These are phyloP conservation scores for Euphorbia tirucalli DNA, from an alignment of 345 rosid species.

Conservation along the genomic window DNA sequence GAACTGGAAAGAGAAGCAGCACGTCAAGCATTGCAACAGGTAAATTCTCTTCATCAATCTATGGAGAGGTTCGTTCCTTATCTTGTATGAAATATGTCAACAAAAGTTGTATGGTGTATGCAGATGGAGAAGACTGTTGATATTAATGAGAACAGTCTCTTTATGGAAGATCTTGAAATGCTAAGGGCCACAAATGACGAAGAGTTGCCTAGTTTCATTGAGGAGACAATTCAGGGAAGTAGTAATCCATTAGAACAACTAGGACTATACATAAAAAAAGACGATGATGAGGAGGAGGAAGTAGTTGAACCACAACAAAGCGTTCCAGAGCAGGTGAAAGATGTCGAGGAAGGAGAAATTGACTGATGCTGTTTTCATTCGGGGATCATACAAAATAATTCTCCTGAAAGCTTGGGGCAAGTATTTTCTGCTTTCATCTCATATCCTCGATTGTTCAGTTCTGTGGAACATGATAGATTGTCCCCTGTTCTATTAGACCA, in stretches of 20 bases:
- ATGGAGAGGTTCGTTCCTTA: background rate
- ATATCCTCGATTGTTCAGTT: background rate
- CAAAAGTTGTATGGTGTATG: conserved; percentile 10
- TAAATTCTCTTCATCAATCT: conserved; percentile 18
- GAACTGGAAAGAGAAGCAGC: conserved; percentile 89
- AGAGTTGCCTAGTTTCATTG: conserved; percentile 44
- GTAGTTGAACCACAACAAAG: conserved; percentile 45
- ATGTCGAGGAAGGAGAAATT: conserved; percentile 88
- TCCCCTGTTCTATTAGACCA: background rate
- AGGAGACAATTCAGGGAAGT: conserved; percentile 58
- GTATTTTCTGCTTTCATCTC: background rate
- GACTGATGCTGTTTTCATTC: conserved; percentile 32
- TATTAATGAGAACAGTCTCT: conserved; percentile 70
- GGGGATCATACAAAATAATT: conserved; percentile 5
- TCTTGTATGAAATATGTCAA: background rate
- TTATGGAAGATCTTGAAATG: conserved; percentile 86
- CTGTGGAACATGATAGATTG: background rate
- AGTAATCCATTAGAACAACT: conserved; percentile 75
- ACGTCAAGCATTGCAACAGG: conserved; percentile 78
- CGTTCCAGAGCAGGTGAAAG: conserved; percentile 31
- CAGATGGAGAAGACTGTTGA: conserved; percentile 98
- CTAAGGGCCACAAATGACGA: conserved; percentile 52
- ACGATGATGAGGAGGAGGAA: conserved; percentile 51
- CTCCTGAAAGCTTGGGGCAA: background rate
- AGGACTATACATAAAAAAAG: conserved; percentile 76